Base-by-base conservation (phyloP, 108 stramenopile genomes). In the Nitzschia inconspicua region DNA sequence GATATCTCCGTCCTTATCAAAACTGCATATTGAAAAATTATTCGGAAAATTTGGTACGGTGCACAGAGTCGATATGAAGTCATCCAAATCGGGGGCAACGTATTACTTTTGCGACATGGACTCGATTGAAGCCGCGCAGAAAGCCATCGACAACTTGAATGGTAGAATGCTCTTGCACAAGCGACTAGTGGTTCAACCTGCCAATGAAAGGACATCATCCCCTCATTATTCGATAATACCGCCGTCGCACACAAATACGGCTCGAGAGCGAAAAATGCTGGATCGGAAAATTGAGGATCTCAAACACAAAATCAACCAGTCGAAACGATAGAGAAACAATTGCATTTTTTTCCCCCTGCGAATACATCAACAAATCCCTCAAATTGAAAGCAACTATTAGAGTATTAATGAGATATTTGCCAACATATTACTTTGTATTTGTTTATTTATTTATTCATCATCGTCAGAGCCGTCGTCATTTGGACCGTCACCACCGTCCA, bases 401-500 rank as follows among this genome's bases (percentile, higher is more conserved):
- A n/a, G n/a, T n/a, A n/a, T n/a, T n/a, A n/a, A n/a, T n/a, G n/a
- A n/a, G n/a, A n/a, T n/a, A n/a, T n/a, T n/a, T n/a, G n/a, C n/a
- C n/a, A n/a, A n/a, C n/a, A n/a, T n/a, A n/a, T n/a, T n/a, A n/a
- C n/a, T n/a, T n/a, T n/a, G n/a, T n/a, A n/a, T n/a, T n/a, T n/a
- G n/a, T 10, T 55, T 25, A 36, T 55, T 22, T 11, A 35, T 55
- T 31, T 55, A 36, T 14, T 59, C 57, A 22, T 10, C 57, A 11
- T 26, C 36, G 26, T 29, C 42, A 4, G 42, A 40, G 8, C 27
- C 24, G 44, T 40, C 11, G 42, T 59, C 57, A 8, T 50, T 25
- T n/a, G 31, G 34, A 6, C 19, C 61, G 11, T 62, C 44, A 27
- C 64, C 71, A 27, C 63, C 37, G 37, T 74, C 57, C 53, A 72